Evolutionary conservation across 192 early-diverging fungal species (phyloP).

Genomic region (Piromyces finnis): DNA sequence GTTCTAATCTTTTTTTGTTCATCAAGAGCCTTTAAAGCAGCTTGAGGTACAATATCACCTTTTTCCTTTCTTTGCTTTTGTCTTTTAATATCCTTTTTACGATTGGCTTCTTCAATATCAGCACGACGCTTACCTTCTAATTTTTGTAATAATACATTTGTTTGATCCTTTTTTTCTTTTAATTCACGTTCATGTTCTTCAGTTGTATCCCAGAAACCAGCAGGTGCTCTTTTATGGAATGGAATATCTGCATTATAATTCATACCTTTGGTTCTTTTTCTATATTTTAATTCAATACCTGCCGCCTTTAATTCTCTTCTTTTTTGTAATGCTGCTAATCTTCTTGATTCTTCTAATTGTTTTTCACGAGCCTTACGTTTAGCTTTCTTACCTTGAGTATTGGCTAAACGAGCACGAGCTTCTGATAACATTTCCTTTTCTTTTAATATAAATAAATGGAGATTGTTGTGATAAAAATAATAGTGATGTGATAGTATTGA

Average conservation of each 20-base stretch:
- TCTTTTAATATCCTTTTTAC: constrained; percentile 59
- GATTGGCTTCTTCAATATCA: constrained; percentile 66
- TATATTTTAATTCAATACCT: constrained; percentile 58
- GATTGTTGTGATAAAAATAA: too few relatives aligned
- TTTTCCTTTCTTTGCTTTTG: constrained; percentile 32
- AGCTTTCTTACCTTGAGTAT: constrained; percentile 98
- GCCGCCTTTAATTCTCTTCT: constrained; percentile 89
- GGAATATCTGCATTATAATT: constrained; percentile 96
- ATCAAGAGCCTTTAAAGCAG: constrained; percentile 42
- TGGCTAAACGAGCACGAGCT: constrained; percentile 92
- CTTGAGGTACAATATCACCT: background rate
- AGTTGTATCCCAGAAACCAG: constrained; percentile 83
- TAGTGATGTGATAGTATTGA: too few relatives aligned
- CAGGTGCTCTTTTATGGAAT: constrained; percentile 67
- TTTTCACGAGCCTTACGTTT: constrained; percentile 97
- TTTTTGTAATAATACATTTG: constrained; percentile 54
- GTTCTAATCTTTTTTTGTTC: constrained; percentile 33
- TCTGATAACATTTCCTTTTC: constrained; percentile 99
- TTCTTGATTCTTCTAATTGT: constrained; percentile 86
- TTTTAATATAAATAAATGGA: background rate
- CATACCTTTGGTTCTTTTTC: constrained; percentile 58
- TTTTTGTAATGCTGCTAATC: constrained; percentile 80
- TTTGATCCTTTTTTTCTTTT: constrained; percentile 30
- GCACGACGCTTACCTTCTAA: constrained; percentile 69
- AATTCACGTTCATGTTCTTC: constrained; percentile 59